A percentile compares a stretch with the other conserved stretches of the same genome.
These are phyloP conservation scores for Neurospora cerealis DNA, from an alignment of 495 filamentous ascomycete species.

Conservation along the genomic window DNA sequence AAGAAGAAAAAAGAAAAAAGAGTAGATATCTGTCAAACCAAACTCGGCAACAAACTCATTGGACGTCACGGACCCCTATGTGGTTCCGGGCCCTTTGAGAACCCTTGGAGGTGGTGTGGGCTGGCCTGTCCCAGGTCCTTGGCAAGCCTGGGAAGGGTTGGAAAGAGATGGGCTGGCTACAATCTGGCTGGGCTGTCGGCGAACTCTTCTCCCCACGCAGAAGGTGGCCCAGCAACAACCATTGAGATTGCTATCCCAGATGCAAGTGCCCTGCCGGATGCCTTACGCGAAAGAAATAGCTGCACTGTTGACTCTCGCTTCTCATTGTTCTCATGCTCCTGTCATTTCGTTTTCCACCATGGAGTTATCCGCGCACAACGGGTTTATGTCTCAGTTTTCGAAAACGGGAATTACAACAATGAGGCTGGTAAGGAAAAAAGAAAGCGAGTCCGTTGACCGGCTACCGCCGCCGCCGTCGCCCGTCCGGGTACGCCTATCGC, in stretches of 20 bases:
- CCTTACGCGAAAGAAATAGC: conserved; percentile 22
- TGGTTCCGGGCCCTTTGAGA: conserved; percentile 13
- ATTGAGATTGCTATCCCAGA: conserved; percentile 13
- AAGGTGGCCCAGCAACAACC: no score
- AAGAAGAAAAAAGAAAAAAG: background rate
- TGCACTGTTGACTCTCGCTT: conserved; percentile 6
- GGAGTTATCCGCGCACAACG: background rate
- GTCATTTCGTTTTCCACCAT: background rate
- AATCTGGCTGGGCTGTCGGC: conserved; percentile 9
- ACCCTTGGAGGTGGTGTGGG: background rate
- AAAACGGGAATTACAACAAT: background rate
- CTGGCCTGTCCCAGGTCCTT: background rate
- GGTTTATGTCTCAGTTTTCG: background rate
- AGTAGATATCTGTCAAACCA: background rate
- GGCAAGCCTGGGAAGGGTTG: background rate
- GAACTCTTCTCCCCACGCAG: conserved; percentile 14
- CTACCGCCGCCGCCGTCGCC: background rate
- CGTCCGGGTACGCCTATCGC: background rate
- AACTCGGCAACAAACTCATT: conserved; percentile 9
- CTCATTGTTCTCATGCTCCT: background rate
- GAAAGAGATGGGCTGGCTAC: conserved; percentile 5
- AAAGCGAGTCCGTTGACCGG: background rate
- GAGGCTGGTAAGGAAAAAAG: background rate
- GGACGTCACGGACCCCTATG: conserved; percentile 9
- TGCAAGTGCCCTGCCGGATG: conserved; percentile 26